Conservation (phyloP, 805 yeast genomes). For the Debaryomyces maramus region DNA sequence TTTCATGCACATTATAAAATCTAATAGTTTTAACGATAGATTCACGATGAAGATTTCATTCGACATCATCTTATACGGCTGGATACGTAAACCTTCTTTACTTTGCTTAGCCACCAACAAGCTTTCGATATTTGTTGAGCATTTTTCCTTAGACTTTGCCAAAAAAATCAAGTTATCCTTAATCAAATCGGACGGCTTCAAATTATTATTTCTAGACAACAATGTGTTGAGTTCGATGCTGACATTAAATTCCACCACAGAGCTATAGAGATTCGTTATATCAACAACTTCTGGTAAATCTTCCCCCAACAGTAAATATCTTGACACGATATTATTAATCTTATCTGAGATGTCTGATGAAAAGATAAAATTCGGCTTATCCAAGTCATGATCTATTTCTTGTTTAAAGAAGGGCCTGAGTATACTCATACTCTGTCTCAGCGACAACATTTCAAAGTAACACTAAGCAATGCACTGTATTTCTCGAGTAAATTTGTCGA, state of each 20-base stretch:
- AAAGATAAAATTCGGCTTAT: slow-evolving; percentile 39
- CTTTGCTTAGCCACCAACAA: neutral
- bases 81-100: neutral
- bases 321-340: slow-evolving; percentile 10
- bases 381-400: slow-evolving; percentile 20
- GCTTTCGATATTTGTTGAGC: neutral
- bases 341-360: slow-evolving; percentile 35
- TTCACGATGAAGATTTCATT: slow-evolving; percentile 37
- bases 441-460: neutral
- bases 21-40: slow-evolving; percentile 22
- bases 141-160: slow-evolving; percentile 19
- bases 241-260: slow-evolving; percentile 18
- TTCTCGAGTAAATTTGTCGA: neutral
- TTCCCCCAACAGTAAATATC: slow-evolving; percentile 3
- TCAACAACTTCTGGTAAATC: slow-evolving; percentile 10
- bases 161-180: slow-evolving; percentile 34
- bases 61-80: slow-evolving; percentile 5
- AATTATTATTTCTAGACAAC: slow-evolving; percentile 25
- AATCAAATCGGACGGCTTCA: slow-evolving; percentile 35
- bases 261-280: slow-evolving; percentile 5
- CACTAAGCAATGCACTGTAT: neutral
- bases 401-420: neutral
- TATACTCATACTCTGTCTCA: neutral
- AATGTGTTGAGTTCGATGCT: slow-evolving; percentile 38
- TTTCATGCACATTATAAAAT: slow-evolving; percentile 17